Evolutionary conservation across 2,329 filamentous ascomycete genomes (phyloP), one percentile per base, ranked within the genome.

Genomic region (Eutypella sp.): DNA sequence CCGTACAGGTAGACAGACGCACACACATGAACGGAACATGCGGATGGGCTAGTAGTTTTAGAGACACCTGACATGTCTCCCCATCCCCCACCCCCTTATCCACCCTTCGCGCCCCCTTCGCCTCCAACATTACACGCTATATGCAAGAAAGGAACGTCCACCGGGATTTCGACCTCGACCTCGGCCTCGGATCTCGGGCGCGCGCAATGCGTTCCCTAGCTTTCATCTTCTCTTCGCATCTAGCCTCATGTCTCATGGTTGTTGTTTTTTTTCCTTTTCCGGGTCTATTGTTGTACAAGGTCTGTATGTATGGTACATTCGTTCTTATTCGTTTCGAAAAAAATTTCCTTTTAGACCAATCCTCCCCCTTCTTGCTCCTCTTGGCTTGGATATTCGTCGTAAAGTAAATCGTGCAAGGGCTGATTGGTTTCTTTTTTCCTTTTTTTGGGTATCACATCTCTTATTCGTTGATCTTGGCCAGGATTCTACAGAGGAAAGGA

Each of bases 391-490:
- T n/a, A n/a, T n/a, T n/a, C n/a, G n/a, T n/a, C n/a, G n/a, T n/a
- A n/a, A n/a, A n/a, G n/a, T n/a, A n/a, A n/a, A 57, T 63, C 44
- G 48, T 57, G 58, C 53, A 39, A 13, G 7, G 25, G 7, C 25
- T 29, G 18, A 18, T 37, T 41, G 49, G 50, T 45, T 48, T 47
- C 44, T 52, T 53, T 49, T 49, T 47, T 48, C 40, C 41, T 46
- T 50, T 45, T 53, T 49, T 43, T 57, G 48, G 50, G 48, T 52
- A 44, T 57, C n/a, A n/a, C n/a, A n/a, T n/a, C n/a, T n/a, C 47
- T 62, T 78, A 96, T 80, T 97, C 92, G 74, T 89, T 96, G 81
- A 99, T 96, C 86, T 97, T 99, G 70, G 93, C 93, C 51, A 99
- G 83, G 59, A 99, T 89, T 70, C 92, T 96, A 61, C 22, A 33